Evolutionary conservation across 140 eudicot species (phyloP).

Genomic region (Senecio squalidus): DNA sequence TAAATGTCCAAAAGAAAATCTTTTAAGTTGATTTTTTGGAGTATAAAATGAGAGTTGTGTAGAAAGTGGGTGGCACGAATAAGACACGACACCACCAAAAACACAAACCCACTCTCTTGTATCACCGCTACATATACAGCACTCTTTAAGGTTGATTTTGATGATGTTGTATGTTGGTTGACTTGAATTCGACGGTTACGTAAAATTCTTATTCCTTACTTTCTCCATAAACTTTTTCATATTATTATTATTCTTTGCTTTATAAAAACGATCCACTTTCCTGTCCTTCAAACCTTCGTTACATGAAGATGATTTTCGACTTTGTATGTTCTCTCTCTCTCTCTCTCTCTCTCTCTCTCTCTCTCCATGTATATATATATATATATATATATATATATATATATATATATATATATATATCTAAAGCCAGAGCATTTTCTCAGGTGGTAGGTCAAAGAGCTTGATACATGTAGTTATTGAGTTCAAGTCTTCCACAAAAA

Average conservation of each 20-base stretch:
- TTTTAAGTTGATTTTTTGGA: too few relatives aligned
- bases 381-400: neutral
- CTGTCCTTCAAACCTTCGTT: neutral
- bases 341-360: conserved; percentile 12
- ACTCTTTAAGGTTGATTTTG: too few relatives aligned
- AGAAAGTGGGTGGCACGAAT: too few relatives aligned
- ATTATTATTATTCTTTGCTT: conserved; percentile 30
- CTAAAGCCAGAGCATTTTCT: neutral
- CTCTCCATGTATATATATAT: neutral
- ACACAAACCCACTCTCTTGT: too few relatives aligned
- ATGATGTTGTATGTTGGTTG: too few relatives aligned
- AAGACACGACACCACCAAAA: too few relatives aligned
- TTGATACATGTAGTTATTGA: neutral
- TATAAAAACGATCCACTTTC: conserved; percentile 11
- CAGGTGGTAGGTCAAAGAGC: neutral
- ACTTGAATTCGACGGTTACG: too few relatives aligned
- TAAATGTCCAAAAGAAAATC: too few relatives aligned
- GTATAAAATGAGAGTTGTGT: too few relatives aligned
- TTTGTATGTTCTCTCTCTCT: conserved; percentile 30
- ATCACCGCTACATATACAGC: too few relatives aligned
- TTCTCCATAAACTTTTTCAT: too few relatives aligned
- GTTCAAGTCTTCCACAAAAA: neutral
- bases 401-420: neutral
- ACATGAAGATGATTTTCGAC: conserved; percentile 21
- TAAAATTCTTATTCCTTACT: too few relatives aligned